Evolutionary conservation across 2,329 filamentous ascomycete species (phyloP).

Genomic region (Alternaria gansuensis): DNA sequence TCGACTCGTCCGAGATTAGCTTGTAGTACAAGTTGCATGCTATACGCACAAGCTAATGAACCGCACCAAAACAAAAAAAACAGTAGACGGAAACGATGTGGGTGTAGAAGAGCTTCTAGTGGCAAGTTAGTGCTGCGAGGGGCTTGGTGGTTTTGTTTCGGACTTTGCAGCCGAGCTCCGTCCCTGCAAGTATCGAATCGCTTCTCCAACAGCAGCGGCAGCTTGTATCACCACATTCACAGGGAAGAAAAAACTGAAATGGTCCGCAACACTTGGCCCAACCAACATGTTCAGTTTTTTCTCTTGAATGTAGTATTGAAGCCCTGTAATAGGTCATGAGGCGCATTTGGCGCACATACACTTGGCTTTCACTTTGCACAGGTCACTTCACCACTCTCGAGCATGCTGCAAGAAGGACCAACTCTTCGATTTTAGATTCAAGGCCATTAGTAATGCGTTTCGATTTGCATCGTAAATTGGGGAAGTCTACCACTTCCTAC

Average conservation of each 20-base stretch:
- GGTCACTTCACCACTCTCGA: not conserved
- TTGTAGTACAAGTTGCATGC: slow-evolving; percentile 5
- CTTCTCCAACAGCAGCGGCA: not conserved
- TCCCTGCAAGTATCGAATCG: not conserved
- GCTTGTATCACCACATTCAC: not conserved
- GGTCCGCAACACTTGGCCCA: too few species aligned
- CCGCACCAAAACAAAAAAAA: not conserved
- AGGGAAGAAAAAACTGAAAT: not conserved
- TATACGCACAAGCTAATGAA: not conserved
- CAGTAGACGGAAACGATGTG: slow-evolving; percentile 1
- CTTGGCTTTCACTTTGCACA: slow-evolving; percentile 6
- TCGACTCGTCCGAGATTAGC: slow-evolving; percentile 1
- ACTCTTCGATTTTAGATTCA: not conserved
- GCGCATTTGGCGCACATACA: slow-evolving; percentile 14
- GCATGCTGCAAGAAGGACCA: not conserved
- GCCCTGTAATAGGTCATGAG: not conserved
- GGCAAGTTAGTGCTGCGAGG: not conserved
- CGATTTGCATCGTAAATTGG: not conserved
- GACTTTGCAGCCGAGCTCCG: not conserved
- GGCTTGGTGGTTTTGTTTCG: not conserved
- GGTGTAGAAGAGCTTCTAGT: slow-evolving; percentile 2
- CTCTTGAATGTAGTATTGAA: too few species aligned
- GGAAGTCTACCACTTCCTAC: slow-evolving; percentile 14
- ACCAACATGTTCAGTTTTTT: too few species aligned
- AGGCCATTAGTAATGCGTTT: not conserved